Conservation (phyloP, 2,329 filamentous ascomycete genomes). For the Talaromyces amestolkiae region DNA sequence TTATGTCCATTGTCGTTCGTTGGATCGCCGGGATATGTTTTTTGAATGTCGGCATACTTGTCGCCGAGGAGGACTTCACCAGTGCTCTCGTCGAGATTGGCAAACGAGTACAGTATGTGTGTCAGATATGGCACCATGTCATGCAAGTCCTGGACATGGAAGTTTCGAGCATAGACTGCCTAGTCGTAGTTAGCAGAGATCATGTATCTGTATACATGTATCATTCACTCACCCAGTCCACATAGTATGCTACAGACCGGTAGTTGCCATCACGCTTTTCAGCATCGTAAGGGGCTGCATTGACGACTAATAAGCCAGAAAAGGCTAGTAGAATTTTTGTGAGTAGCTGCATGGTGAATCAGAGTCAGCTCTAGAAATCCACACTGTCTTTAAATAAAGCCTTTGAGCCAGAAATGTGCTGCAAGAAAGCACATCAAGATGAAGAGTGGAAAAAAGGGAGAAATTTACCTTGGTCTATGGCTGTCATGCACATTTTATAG, state of each 20-base stretch:
- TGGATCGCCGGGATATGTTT: slow-evolving; percentile 67
- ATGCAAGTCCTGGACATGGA: slow-evolving; percentile 80
- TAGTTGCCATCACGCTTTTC: slow-evolving; percentile 6
- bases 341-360: slow-evolving; percentile 10
- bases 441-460: background rate
- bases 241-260: slow-evolving; percentile 45
- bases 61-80: slow-evolving; percentile 79
- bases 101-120: slow-evolving; percentile 88
- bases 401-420: background rate
- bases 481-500: background rate
- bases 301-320: slow-evolving; percentile 5
- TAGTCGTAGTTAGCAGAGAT: slow-evolving; percentile 22
- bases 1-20: slow-evolving; percentile 67
- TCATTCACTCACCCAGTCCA: slow-evolving; percentile 43
- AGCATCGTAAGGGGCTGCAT: background rate
- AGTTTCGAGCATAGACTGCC: slow-evolving; percentile 84
- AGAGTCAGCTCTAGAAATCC: background rate
- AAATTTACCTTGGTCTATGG: background rate
- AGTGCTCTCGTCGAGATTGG: slow-evolving; percentile 73
- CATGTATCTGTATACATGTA: background rate
- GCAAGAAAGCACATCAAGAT: background rate
- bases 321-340: slow-evolving; percentile 7
- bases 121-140: slow-evolving; percentile 67
- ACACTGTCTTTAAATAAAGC: background rate
- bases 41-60: slow-evolving; percentile 65